A percentile compares a stretch with the other conserved stretches of the same genome.
phyloP scores from a whole-genome alignment of 768 basidiomycete species.

The Daedaleopsis sinensis region DNA sequence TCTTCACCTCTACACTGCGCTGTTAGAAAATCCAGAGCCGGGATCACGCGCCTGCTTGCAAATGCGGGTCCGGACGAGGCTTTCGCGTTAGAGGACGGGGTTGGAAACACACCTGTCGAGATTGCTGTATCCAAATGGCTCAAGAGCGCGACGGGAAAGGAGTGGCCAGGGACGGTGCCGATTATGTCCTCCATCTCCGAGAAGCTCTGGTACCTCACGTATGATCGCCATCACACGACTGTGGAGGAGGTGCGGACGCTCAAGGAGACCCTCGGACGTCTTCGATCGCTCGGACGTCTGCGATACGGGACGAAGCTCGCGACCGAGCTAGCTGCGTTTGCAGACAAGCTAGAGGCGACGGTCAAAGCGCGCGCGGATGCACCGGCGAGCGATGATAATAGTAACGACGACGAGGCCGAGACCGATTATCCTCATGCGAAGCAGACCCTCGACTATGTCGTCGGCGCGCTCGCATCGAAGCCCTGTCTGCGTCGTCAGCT shows the following conservation, averaged over 20 bases:
- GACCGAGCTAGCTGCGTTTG: constrained; percentile 21
- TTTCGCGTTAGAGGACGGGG: constrained; percentile 49
- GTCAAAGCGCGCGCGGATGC: constrained; percentile 4
- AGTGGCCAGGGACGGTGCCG: neutral
- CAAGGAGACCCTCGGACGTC: constrained; percentile 15
- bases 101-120: constrained; percentile 36
- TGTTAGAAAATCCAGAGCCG: constrained; percentile 34
- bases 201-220: neutral
- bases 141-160: neutral
- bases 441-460: constrained; percentile 16
- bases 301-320: constrained; percentile 25
- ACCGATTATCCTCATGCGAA: neutral
- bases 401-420: neutral
- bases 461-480: constrained; percentile 11
- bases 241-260: constrained; percentile 17
- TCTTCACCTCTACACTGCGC: constrained; percentile 57
- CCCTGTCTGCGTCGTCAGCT: constrained; percentile 13
- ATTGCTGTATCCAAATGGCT: constrained; percentile 24
- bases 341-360: constrained; percentile 20
- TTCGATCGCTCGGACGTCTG: constrained; percentile 21
- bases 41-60: constrained; percentile 45
- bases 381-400: neutral
- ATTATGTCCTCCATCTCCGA: neutral
- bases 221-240: neutral
- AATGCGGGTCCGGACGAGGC: constrained; percentile 40